Evolutionary conservation across 371 early-diverging fungal genomes (phyloP).

Genomic region (Hamiltosporidium tvaerminnensis): DNA sequence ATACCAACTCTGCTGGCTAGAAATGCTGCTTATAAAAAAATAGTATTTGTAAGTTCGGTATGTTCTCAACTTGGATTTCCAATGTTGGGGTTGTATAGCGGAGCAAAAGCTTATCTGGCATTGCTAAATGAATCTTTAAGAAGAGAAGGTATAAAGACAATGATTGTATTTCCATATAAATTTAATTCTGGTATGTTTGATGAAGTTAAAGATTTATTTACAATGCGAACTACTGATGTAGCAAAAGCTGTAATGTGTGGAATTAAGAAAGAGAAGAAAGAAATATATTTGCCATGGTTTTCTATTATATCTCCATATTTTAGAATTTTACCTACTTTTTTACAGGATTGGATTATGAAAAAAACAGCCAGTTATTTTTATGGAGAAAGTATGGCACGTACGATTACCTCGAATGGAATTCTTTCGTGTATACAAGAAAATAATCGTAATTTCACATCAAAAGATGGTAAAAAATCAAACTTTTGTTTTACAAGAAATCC

Average conservation of each 20-base stretch:
- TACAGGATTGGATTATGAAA: too few species aligned
- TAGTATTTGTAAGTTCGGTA: conserved; percentile 41
- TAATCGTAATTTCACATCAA: too few species aligned
- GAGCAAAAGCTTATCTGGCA: conserved; percentile 37
- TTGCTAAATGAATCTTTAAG: conserved; percentile 31
- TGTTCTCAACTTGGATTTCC: conserved; percentile 25
- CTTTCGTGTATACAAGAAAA: too few species aligned
- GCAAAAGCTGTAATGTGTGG: conserved; percentile 22
- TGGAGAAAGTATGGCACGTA: too few species aligned
- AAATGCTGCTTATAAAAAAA: conserved; percentile 20
- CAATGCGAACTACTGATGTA: conserved; percentile 13
- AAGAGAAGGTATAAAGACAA: conserved; percentile 28
- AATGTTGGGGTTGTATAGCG: conserved; percentile 36
- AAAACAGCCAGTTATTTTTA: too few species aligned
- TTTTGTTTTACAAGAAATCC: too few species aligned
- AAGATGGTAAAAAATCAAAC: too few species aligned
- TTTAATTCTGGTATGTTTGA: conserved; percentile 41
- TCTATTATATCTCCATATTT: not conserved
- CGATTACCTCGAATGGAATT: too few species aligned
- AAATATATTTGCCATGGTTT: conserved; percentile 17
- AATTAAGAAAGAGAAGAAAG: conserved; percentile 24
- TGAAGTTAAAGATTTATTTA: conserved; percentile 22
- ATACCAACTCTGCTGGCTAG: conserved; percentile 19
- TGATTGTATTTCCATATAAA: conserved; percentile 44
- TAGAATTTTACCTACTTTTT: too few species aligned